Base-by-base conservation (phyloP, 345 rosid species). In the Chamaenerion angustifolium region DNA sequence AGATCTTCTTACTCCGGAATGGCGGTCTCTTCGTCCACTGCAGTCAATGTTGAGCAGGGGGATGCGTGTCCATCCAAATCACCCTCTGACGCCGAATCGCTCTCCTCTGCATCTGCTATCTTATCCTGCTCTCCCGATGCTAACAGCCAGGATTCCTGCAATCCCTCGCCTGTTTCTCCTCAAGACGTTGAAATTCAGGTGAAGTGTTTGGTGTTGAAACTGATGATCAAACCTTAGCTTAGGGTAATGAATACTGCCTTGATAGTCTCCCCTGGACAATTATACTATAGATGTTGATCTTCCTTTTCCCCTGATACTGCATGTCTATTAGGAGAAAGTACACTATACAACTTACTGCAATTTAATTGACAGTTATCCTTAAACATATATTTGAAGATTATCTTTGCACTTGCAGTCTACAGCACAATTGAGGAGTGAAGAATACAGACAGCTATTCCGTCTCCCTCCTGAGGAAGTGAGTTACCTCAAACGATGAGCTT, bases 401-500 rank as follows among this genome's bases (percentile, higher is more conserved):
- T 12, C 25, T 45, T 48, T 14, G 48, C 48, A 16, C 37, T 31
- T 46, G 43, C 76, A 90, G 98, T 60, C 76, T 50, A 56, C 55
- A 1, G 69, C 69, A 9, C 45, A 75, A 23, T 58, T 77, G 46
- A 78, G 61, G 72, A 90, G 88, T 48, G 93, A 86, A 72, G 95
- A 86, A 72, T 86, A 82, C 65, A 76, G 88, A 31, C 95, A 78
- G 60, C 49, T 86, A 53, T 86, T 86, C 60, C 80, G 86, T 54
- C 93, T 86, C 68, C 93, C 95, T 15, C 65, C 72, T 23, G 88
- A 86, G 17, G 93, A 86, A 69, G 95, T 86, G 59, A 70, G 87
- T 62, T 0, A 31, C 37, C 8, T 31, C 37, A 31, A 7, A 31
- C 37, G n/a, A n/a, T n/a, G 3, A 31, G 37, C 5, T 31, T 31